Base-by-base conservation (phyloP, 192 early-diverging fungal genomes). In the Piromyces sp. region DNA sequence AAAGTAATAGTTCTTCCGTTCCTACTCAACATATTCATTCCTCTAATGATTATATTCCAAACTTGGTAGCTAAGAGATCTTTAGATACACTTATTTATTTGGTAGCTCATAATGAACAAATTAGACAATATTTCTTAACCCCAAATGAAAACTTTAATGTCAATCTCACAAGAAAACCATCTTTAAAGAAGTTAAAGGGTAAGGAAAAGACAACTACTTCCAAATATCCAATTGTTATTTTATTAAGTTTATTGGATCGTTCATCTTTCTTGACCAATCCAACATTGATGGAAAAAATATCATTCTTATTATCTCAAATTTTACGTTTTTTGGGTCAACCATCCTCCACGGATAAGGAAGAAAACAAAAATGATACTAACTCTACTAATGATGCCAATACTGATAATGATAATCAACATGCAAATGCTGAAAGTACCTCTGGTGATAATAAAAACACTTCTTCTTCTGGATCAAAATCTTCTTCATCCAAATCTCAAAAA, bases 31-130 rank as follows among this genome's bases (percentile, higher is more conserved):
- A 84, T 30, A 84, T 83, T 14, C 83, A 88, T 58, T 84, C 84
- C 30, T 51, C 85, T 15, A 79, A 30, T n/a, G 93, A 94, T 40
- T 89, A 91, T 28, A 90, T 95, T 0, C 95, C 97, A 0, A 96
- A 95, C 81, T 84, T 97, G n/a, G 93, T 96, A 12, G 94, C 95
- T 6, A 95, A 96, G 83, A 88, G 97, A 28, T 94, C 93, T 85
- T 88, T 99, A 16, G 95, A 97, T 81, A 90, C 93, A 22, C 87
- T 99, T 38, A 92, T 89, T 58, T 91, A 90, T 80, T 88, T 99
- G 80, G 94, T 95, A 0, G 86, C 89, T 29, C 92, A 87, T 83
- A 98, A 97, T 84, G 88, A 92, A 1, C 89, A 90, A 30, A 89
- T 96, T 0, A 89, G 91, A 51, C 91, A 89, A 28, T 97, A 95